Evolutionary conservation across 768 basidiomycete genomes (phyloP), one percentile per base, ranked within the genome.

Genomic region (Russula olivacea): DNA sequence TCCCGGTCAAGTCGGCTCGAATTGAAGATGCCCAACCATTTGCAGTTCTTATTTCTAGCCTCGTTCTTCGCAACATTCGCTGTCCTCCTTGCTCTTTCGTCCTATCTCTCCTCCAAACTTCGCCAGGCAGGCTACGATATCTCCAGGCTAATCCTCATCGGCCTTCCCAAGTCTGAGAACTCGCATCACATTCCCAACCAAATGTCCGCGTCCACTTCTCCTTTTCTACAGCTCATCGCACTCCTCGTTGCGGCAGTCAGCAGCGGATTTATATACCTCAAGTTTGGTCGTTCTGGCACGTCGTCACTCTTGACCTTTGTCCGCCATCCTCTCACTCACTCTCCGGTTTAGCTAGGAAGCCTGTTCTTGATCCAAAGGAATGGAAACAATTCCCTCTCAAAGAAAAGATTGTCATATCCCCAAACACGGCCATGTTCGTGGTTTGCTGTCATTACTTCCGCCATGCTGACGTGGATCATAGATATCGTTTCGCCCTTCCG

Each of bases 361-460:
- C 88, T 23, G 84, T 84, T 7, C 79, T 96, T 59, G 80, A 91
- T 74, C 83, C 93, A 17, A 78, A 79, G 66, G 78, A 79, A 61
- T 99, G 93, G 89, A 81, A 88, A 69, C 79, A 87, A 66, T 98
- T 91, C 77, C 81, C 89, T 30, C 83, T 99, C 61, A 75, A 78
- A 58, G 81, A 91, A 69, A 97, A 96, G 76, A 86, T 84, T 52
- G 77, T 83, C 69, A 80, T 98, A 59, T 98, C 95, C 9, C 91
- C 90, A 66, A 99, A 99, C 77, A 99, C 97, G 43, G 96, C 97
- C 71, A 81, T 93, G 93, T 98, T 66, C 62, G 87, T 67, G n/a
- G 47, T 61, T 54, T 4, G 50, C 53, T 23, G 59, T 56, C 43
- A 36, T 34, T 34, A 6, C 12, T 60, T 49, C 49, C 45, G 60